Base-by-base conservation (phyloP, 106 monocot species). In the Chionographis japonica region DNA sequence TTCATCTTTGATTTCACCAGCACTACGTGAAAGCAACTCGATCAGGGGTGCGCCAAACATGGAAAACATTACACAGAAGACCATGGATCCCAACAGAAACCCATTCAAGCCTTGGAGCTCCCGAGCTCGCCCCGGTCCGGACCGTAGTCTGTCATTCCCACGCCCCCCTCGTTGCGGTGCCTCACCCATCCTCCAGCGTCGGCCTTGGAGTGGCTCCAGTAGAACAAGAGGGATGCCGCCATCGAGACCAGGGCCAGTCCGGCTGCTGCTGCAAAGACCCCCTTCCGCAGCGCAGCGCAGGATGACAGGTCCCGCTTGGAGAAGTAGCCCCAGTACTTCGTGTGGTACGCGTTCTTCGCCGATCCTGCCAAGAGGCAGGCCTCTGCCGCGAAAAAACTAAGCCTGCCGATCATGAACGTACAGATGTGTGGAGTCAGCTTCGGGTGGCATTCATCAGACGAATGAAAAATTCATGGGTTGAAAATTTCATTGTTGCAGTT, bases 301-400 rank as follows among this genome's bases (percentile, higher is more conserved):
- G 90, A 81, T 52, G 52, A 4, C 70, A 90, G 36, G 62, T 98
- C 98, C 53, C 75, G 70, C 69, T 90, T 93, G 8, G 18, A 40
- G 56, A 77, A 93, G 74, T 87, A 69, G 0, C 98, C 98, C 7
- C 87, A 17, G 17, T 98, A 98, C 63, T 93, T 93, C 9, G 98
- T 98, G 61, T 98, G 98, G 75, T 98, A 93, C 13, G 93, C 98
- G 71, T 98, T 98, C 70, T 86, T 87, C 11, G 80, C 98, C 42
- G 98, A 92, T 65, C 98, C 98, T 8, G 90, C 93, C 18, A 98
- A 12, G 2, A 98, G 90, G 64, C 89, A 93, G 50, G 65, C 87
- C 56, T 90, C 98, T 8, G 98, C 93, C 38, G 75, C 74, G 18
- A 90, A 10, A 69, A 93, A 98, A 60, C 67, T 85, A 52, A 98